Conservation (phyloP, 78 protist genomes). For the Dictyostelium brefeldianum region DNA sequence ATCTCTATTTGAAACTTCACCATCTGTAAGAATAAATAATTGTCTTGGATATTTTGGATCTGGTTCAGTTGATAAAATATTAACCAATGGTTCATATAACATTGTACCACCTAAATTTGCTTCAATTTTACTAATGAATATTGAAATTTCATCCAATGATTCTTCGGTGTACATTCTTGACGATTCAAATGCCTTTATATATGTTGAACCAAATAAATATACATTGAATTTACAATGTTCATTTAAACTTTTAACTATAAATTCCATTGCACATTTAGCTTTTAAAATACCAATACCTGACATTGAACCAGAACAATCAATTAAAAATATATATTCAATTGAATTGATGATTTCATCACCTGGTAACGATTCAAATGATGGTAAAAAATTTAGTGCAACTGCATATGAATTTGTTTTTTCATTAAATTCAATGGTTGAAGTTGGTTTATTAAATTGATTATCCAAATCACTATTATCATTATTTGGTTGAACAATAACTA, state of each 20-base stretch:
- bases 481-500: too few species aligned
- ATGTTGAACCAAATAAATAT: not conserved
- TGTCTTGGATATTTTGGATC: constrained; percentile 83
- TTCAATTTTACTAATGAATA: not conserved
- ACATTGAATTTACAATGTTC: constrained; percentile 19
- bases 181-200: not conserved
- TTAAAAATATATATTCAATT: constrained; percentile 1
- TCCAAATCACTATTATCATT: too few species aligned
- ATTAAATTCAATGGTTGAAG: not conserved
- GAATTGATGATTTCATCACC: constrained; percentile 1
- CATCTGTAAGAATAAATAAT: constrained; percentile 92
- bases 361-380: not conserved
- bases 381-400: constrained; percentile 15
- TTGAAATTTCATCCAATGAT: not conserved
- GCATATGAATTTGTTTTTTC: constrained; percentile 1
- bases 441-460: not conserved
- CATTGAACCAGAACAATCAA: constrained; percentile 40
- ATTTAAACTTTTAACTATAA: constrained; percentile 17
- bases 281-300: not conserved
- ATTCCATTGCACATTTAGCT: constrained; percentile 18
- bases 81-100: not conserved
- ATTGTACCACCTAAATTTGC: constrained; percentile 69
- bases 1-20: constrained; percentile 85
- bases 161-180: not conserved
- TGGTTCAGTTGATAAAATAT: not conserved